phyloP scores from a whole-genome alignment of 495 filamentous ascomycete species.

The Xylaria palmicola region DNA sequence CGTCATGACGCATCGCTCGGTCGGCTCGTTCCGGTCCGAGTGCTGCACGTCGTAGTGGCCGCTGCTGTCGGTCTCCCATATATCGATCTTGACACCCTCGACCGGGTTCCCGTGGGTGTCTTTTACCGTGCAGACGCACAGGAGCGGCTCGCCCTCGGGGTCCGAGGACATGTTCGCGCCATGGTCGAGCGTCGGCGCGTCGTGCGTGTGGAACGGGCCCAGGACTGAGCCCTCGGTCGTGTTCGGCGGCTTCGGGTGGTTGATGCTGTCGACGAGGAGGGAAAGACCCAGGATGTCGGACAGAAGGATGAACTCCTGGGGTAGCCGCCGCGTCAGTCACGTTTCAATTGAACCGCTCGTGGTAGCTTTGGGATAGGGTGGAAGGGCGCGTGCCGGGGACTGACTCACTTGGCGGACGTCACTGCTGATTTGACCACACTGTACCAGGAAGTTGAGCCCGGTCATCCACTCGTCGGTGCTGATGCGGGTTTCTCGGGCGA shows the following conservation, averaged over 20 bases:
- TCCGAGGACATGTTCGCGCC: slow-evolving; percentile 74
- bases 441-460: slow-evolving; percentile 67
- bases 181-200: slow-evolving; percentile 63
- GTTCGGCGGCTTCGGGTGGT: slow-evolving; percentile 77
- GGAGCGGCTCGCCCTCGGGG: slow-evolving; percentile 65
- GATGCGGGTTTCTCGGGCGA: slow-evolving; percentile 75
- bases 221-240: slow-evolving; percentile 87
- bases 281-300: slow-evolving; percentile 89
- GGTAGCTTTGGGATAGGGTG: neutral
- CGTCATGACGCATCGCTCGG: slow-evolving; percentile 77
- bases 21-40: slow-evolving; percentile 63
- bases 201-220: slow-evolving; percentile 92
- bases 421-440: slow-evolving; percentile 69
- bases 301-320: slow-evolving; percentile 91
- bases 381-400: neutral
- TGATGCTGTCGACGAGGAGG: slow-evolving; percentile 84
- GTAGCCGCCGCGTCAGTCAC: neutral
- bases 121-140: slow-evolving; percentile 73
- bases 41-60: slow-evolving; percentile 93
- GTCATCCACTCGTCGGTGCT: slow-evolving; percentile 80
- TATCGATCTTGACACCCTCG: slow-evolving; percentile 72
- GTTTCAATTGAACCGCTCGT: neutral
- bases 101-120: slow-evolving; percentile 70
- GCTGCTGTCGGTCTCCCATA: slow-evolving; percentile 89
- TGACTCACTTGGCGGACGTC: slow-evolving; percentile 65